These are phyloP conservation scores for Aspergillus diversus DNA, from an alignment of 495 filamentous ascomycete species.

Conservation along the genomic window DNA sequence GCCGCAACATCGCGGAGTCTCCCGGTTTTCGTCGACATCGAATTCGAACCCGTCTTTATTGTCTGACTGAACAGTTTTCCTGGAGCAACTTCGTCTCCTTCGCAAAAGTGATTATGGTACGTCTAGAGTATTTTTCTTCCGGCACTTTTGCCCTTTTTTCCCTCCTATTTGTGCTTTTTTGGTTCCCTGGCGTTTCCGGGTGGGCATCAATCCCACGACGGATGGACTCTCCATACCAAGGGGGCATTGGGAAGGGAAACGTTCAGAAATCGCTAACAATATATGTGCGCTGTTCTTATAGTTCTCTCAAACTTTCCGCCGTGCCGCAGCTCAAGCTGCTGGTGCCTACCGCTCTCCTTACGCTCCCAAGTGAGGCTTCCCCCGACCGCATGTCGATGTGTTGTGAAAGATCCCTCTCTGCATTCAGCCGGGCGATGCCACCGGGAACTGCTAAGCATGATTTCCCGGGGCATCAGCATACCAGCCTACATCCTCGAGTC, in stretches of 20 bases:
- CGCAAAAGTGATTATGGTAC: slow-evolving; percentile 36
- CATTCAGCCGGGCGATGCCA: neutral
- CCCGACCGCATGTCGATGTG: neutral
- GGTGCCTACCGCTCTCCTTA: slow-evolving; percentile 42
- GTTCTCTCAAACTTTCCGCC: slow-evolving; percentile 50
- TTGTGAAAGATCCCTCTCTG: neutral
- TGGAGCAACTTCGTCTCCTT: slow-evolving; percentile 33
- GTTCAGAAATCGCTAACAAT: slow-evolving; percentile 29
- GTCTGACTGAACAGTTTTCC: slow-evolving; percentile 28
- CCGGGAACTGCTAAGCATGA: too few relatives aligned
- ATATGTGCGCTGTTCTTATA: slow-evolving; percentile 19
- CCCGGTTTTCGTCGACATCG: slow-evolving; percentile 46
- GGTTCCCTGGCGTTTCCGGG: too few relatives aligned
- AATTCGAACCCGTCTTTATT: neutral
- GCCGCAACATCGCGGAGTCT: slow-evolving; percentile 31
- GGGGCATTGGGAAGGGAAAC: neutral
- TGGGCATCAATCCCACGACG: too few relatives aligned
- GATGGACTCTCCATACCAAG: neutral
- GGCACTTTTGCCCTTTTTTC: neutral
- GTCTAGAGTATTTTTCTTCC: slow-evolving; percentile 8
- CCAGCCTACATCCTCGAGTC: too few relatives aligned
- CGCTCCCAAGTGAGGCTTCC: slow-evolving; percentile 48
- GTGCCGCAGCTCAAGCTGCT: slow-evolving; percentile 43
- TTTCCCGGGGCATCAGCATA: too few relatives aligned
- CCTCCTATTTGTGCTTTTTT: neutral